Base-by-base conservation (phyloP, 495 filamentous ascomycete genomes). In the Pseudoneurospora amorphoporcata region DNA sequence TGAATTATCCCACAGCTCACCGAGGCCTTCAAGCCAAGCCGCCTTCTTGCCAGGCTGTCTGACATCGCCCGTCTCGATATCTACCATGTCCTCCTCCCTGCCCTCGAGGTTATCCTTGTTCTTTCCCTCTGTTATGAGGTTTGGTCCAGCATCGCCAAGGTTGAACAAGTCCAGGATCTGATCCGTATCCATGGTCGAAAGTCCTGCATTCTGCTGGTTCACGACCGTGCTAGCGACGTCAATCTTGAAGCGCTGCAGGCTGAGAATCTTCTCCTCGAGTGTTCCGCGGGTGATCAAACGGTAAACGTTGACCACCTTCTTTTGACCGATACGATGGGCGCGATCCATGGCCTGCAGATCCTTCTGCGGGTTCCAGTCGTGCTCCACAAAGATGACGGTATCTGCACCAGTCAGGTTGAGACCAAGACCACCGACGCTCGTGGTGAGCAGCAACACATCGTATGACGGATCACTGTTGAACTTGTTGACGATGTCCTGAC, bases 231-330 rank as follows among this genome's bases (percentile, higher is more conserved):
- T 94, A 69, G 95, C 95, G 43, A 99, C 95, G 84, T 99, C 95
- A 77, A 99, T 95, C 85, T 99, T 99, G 92, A 99, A 99, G 71
- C 96, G 92, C 89, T 99, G 95, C 69, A 99, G 90, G 77, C 92
- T 95, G 76, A 99, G 85, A 76, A 99, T 99, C 89, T 99, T 99
- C 87, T 99, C 95, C 84, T 99, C 95, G 70, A 99, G 83, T 8
- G 96, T 98, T 68, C 95, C 95, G 76, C 95, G 87, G 19, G 95
- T 98, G 79, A 99, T 92, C 76, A 99, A 84, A 32, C 95, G 92
- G 81, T 98, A 99, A n/a, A 99, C 95, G 79, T 99, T 99, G 72
- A 99, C 95, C 23, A 98, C 95, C 86, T 98, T 98, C 90, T 98
- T 98, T 85, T 99, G 95, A 5, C 95, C 95, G 75, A 99, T 99